Percentiles rank a stretch among this genome's conserved stretches.
Conservation (phyloP, 441 rosid species). For the Manihot esculenta region DNA sequence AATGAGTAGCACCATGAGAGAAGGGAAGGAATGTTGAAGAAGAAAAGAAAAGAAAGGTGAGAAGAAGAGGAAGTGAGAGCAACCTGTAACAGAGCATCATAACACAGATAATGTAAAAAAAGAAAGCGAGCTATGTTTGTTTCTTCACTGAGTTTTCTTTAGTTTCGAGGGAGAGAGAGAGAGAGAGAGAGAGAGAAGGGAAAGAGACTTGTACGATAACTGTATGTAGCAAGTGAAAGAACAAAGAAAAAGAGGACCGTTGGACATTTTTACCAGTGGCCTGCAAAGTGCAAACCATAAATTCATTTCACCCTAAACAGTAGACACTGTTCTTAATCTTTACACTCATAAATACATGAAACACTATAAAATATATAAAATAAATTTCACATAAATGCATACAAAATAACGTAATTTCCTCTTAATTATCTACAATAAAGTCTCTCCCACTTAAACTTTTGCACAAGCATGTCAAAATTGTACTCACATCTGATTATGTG, state of each 20-base stretch:
- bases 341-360: no score
- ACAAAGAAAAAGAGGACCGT: not conserved
- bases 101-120: slow-evolving; percentile 3
- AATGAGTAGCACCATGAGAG: slow-evolving; percentile 46
- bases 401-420: no score
- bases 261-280: not conserved
- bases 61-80: slow-evolving; percentile 24
- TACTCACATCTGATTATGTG: no score
- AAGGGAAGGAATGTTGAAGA: slow-evolving; percentile 34
- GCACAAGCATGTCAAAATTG: no score
- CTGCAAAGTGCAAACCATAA: no score
- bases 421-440: no score
- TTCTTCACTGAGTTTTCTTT: not conserved
- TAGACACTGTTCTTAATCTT: no score
- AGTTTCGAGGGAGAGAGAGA: not conserved
- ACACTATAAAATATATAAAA: no score
- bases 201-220: not conserved
- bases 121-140: not conserved
- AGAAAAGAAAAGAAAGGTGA: slow-evolving; percentile 34
- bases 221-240: not conserved
- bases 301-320: no score
- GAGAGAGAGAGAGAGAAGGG: not conserved
- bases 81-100: slow-evolving; percentile 30
- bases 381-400: no score
- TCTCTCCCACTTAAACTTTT: no score